phyloP scores from a whole-genome alignment of 1,284 basidiomycete genomes.

The Neolentinus lepideus region DNA sequence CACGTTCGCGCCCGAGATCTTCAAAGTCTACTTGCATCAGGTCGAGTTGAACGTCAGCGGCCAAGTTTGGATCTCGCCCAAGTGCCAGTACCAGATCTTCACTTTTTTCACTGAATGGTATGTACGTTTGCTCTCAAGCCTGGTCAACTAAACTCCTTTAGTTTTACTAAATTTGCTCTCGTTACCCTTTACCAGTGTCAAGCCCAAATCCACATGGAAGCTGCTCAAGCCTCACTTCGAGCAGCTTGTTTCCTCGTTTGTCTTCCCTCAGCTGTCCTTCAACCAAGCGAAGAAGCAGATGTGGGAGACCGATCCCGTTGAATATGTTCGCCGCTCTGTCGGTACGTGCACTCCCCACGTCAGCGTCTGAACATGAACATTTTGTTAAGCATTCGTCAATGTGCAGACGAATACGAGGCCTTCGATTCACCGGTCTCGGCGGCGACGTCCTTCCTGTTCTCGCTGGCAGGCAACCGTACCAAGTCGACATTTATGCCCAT shows the following conservation, averaged over 20 bases:
- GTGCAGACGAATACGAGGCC: conserved; percentile 71
- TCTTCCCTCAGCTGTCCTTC: conserved; percentile 84
- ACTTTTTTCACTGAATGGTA: conserved; percentile 83
- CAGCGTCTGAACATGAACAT: neutral
- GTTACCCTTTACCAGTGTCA: conserved; percentile 53
- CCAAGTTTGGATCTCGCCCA: conserved; percentile 73
- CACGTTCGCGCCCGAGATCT: conserved; percentile 77
- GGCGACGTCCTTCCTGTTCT: conserved; percentile 72
- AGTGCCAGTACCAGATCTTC: conserved; percentile 76
- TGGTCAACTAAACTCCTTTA: neutral
- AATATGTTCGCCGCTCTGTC: conserved; percentile 66
- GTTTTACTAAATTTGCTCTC: too few species aligned
- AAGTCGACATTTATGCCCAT: conserved; percentile 75
- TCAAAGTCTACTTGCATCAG: conserved; percentile 72
- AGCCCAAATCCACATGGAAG: conserved; percentile 83
- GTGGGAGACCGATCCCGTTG: conserved; percentile 75
- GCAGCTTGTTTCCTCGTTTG: conserved; percentile 66
- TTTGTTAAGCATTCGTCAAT: conserved; percentile 3
- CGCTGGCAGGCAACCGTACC: conserved; percentile 70
- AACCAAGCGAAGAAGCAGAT: conserved; percentile 56
- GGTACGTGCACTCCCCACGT: conserved; percentile 38
- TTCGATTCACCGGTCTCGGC: conserved; percentile 70
- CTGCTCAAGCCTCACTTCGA: conserved; percentile 79
- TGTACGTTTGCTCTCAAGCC: conserved; percentile 13
- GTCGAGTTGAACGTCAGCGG: conserved; percentile 66